A percentile compares a stretch with the other conserved stretches of the same genome.
Conservation (phyloP, 1,284 basidiomycete species). For the Ganoderma lucidum region DNA sequence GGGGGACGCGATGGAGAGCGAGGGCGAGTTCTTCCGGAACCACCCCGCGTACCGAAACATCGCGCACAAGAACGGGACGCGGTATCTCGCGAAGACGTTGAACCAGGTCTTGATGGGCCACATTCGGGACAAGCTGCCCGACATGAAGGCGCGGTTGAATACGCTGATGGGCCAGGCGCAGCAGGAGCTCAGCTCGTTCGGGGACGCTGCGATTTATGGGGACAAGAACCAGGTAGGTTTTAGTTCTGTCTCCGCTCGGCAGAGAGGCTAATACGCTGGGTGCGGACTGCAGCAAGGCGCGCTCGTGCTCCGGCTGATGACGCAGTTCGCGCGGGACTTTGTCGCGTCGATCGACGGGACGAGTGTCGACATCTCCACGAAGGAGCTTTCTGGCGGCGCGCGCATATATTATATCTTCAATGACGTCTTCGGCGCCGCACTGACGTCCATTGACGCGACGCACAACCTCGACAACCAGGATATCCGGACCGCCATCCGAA, state of each 20-base stretch:
- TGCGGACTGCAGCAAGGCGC: conserved; percentile 70
- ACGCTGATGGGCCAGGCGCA: conserved; percentile 99
- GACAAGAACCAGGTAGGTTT: conserved; percentile 82
- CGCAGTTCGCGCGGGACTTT: conserved; percentile 98
- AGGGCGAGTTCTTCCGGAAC: conserved; percentile 91
- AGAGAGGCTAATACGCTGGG: background rate
- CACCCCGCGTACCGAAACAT: conserved; percentile 97
- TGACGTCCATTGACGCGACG: conserved; percentile 91
- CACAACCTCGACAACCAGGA: conserved; percentile 93
- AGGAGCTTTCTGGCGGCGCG: conserved; percentile 97
- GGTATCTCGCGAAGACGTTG: conserved; percentile 92
- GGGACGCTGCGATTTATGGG: conserved; percentile 92
- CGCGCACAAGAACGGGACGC: conserved; percentile 96
- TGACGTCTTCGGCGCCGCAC: conserved; percentile 95
- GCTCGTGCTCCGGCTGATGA: conserved; percentile 95
- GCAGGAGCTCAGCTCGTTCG: conserved; percentile 97
- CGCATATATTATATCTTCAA: conserved; percentile 99
- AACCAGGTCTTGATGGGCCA: conserved; percentile 98
- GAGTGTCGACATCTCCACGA: conserved; percentile 97
- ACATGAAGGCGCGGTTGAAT: conserved; percentile 99
- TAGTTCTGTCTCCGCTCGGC: too few relatives aligned
- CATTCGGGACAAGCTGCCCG: conserved; percentile 97
- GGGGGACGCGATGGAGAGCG: conserved; percentile 85
- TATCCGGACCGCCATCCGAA: conserved; percentile 97
- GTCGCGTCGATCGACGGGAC: conserved; percentile 98